Evolutionary conservation across 495 filamentous ascomycete species (phyloP).

Genomic region (Podospora conica): DNA sequence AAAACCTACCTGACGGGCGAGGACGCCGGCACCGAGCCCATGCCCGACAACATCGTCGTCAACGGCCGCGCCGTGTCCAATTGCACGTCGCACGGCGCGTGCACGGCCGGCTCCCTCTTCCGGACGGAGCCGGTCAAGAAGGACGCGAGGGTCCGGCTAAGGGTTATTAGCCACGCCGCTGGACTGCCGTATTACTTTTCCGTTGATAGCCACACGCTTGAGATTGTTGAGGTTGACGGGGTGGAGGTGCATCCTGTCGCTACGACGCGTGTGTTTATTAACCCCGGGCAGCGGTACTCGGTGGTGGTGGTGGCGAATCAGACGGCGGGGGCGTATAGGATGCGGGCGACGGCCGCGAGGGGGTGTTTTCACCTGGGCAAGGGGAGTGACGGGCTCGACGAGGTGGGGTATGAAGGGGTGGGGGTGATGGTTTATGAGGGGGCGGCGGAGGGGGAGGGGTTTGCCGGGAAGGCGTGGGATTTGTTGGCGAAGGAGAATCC

Average conservation of each 20-base stretch:
- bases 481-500: not conserved
- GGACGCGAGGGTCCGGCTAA: not conserved
- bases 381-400: not conserved
- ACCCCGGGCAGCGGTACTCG: not conserved
- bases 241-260: not conserved
- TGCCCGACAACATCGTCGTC: slow-evolving; percentile 3
- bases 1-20: not conserved
- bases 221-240: slow-evolving; percentile 1
- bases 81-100: not conserved
- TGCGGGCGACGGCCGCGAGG: not conserved
- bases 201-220: not conserved
- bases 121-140: not conserved
- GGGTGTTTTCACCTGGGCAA: not conserved
- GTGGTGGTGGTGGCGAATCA: not conserved
- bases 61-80: not conserved
- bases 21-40: not conserved
- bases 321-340: not conserved
- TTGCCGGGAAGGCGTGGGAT: not conserved
- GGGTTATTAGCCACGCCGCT: not conserved
- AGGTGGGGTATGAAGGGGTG: not conserved
- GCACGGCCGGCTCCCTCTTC: not conserved
- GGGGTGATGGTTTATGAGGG: not conserved
- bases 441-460: not conserved
- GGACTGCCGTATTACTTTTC: not conserved
- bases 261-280: not conserved